Evolutionary conservation across 129 eudicot genomes (phyloP), one percentile per base, ranked within the genome.

Genomic region (Chrysanthemum lavandulifolium): DNA sequence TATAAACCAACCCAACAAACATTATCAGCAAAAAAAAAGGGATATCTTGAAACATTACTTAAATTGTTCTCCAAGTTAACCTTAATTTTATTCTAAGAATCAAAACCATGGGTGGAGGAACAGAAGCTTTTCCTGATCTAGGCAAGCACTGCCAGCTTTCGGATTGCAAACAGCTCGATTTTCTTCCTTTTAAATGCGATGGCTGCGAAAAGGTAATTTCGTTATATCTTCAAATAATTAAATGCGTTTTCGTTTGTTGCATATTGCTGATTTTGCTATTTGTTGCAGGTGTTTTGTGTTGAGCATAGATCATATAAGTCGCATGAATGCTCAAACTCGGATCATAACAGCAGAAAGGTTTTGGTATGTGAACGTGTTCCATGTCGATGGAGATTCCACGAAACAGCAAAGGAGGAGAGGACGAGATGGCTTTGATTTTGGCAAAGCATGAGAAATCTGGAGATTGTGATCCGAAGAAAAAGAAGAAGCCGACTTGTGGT

Each of bases 101-200:
- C 29, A 49, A 52, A 43, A 72, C 58, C 69, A 90, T 90, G 99
- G 83, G 59, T 74, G 96, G 96, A 79, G 97, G 96, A 81, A 89
- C 98, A 19, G 96, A 89, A 84, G 96, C 92, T 78, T 87, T 85
- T 79, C 96, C 97, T 12, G 96, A 93, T 45, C 71, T 93, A 52
- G 98, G 98, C 69, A 73, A 72, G 18, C 96, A 93, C 45, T 89
- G 98, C 48, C 87, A 93, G 68, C 83, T 76, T 0, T 61, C 90
- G 4, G 88, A 87, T 73, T 93, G 98, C 81, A 78, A 70, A 73
- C 96, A 83, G 58, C 97, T 93, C 67, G 97, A 93, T 87, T 93
- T 93, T 68, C 97, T 89, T 63, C 98, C 98, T 3, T 93, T 89
- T 79, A 84, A 72, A 51, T 92, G 98, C 73, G 82, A 84, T 54